Evolutionary conservation across 176 grass and related monocot species (phyloP).

Genomic region (Juncus effusus): DNA sequence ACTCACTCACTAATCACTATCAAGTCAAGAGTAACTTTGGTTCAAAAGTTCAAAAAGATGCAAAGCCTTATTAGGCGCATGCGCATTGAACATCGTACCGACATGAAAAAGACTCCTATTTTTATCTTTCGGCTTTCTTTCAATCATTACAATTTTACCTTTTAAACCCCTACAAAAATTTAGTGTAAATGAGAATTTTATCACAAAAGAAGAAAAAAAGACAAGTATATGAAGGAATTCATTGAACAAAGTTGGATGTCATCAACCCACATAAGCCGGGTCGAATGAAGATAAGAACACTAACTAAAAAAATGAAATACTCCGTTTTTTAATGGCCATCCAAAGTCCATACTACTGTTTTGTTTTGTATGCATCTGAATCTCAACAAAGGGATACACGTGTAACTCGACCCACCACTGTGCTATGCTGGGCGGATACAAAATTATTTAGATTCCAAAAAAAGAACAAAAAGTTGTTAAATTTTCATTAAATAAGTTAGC

Average conservation of each 20-base stretch:
- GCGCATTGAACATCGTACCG: slow-evolving; percentile 4
- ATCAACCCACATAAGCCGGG: too few species aligned
- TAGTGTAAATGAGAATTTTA: neutral
- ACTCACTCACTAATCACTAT: neutral
- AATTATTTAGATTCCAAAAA: too few species aligned
- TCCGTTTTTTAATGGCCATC: too few species aligned
- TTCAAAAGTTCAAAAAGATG: slow-evolving; percentile 24
- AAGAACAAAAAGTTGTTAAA: too few species aligned
- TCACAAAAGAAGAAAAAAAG: neutral
- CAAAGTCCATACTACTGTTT: too few species aligned
- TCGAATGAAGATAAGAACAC: too few species aligned
- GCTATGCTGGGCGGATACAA: too few species aligned
- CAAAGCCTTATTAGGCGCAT: slow-evolving; percentile 19
- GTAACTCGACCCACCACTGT: too few species aligned
- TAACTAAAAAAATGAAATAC: too few species aligned
- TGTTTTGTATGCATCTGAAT: too few species aligned
- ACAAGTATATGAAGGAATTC: neutral
- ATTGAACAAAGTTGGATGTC: neutral
- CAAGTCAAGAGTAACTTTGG: slow-evolving; percentile 5
- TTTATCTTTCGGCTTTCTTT: slow-evolving; percentile 5
- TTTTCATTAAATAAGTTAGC: too few species aligned
- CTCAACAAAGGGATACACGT: too few species aligned
- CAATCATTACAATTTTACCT: neutral
- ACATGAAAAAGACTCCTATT: slow-evolving; percentile 18
- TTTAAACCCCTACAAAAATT: neutral